phyloP scores from a whole-genome alignment of 371 early-diverging fungal species.

The Mucor ambiguus region DNA sequence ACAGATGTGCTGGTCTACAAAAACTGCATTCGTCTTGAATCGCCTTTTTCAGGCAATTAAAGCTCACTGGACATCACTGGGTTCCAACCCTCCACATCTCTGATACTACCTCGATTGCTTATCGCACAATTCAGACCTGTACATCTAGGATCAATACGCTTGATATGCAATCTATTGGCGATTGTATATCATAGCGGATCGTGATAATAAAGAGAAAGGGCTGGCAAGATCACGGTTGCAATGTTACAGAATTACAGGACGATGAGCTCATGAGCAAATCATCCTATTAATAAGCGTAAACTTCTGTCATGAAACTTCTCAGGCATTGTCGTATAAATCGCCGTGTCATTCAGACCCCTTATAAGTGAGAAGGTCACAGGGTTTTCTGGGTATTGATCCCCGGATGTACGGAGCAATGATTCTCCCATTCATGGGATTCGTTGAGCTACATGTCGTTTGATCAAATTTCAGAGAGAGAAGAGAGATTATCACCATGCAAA shows the following conservation, averaged over 20 bases:
- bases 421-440: neutral
- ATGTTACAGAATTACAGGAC: neutral
- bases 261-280: neutral
- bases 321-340: neutral
- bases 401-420: neutral
- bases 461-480: no score
- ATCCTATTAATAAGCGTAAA: neutral
- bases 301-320: neutral
- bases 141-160: no score
- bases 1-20: slow-evolving; percentile 1
- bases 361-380: neutral
- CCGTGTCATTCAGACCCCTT: neutral
- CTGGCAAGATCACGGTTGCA: neutral
- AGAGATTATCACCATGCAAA: neutral
- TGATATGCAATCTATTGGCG: neutral
- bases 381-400: neutral
- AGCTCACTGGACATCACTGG: neutral
- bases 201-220: neutral
- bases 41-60: neutral
- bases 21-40: neutral
- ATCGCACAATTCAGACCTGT: neutral
- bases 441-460: neutral
- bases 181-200: neutral
- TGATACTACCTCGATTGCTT: neutral
- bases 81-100: neutral